Percentiles rank a stretch among this genome's conserved stretches.
These are phyloP conservation scores for Micromonas pusilla DNA, from an alignment of 139 green algal genomes.

Conservation along the genomic window DNA sequence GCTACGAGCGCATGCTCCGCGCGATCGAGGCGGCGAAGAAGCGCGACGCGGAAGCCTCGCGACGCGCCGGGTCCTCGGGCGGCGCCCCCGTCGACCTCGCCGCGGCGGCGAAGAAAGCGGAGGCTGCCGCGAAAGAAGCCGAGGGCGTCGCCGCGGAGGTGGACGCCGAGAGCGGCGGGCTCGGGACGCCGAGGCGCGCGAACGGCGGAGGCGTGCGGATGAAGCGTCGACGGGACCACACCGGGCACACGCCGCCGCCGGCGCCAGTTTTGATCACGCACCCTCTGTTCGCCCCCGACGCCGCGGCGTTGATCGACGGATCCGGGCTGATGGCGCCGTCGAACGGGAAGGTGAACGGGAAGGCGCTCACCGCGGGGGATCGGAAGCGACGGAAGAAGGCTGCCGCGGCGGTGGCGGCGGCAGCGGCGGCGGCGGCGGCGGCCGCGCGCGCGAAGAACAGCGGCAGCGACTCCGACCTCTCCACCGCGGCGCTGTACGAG, in stretches of 20 bases:
- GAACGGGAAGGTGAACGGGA: too few relatives aligned
- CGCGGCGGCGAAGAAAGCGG: neutral
- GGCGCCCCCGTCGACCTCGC: too few relatives aligned
- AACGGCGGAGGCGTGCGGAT: neutral
- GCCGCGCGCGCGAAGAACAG: neutral
- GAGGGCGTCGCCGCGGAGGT: neutral
- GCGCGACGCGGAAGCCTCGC: too few relatives aligned
- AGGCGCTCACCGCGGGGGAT: neutral
- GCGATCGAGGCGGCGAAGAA: neutral
- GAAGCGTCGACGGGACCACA: neutral
- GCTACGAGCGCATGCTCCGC: neutral
- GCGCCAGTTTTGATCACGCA: neutral
- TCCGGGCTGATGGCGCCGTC: too few relatives aligned
- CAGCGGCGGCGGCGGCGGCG: neutral
- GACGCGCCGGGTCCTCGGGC: too few relatives aligned
- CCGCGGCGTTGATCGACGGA: neutral
- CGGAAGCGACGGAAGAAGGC: neutral
- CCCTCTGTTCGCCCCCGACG: neutral
- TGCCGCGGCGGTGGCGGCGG: neutral
- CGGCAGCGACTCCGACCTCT: conserved; percentile 11
- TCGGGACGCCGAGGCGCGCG: neutral
- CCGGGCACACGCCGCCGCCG: neutral
- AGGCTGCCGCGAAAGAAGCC: neutral
- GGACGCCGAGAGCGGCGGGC: too few relatives aligned
- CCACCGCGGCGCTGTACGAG: conserved; percentile 20